A percentile compares a stretch with the other conserved stretches of the same genome.
Evolutionary conservation across 108 stramenopile genomes (phyloP).

Genomic region (Cyclotella kingstonii): DNA sequence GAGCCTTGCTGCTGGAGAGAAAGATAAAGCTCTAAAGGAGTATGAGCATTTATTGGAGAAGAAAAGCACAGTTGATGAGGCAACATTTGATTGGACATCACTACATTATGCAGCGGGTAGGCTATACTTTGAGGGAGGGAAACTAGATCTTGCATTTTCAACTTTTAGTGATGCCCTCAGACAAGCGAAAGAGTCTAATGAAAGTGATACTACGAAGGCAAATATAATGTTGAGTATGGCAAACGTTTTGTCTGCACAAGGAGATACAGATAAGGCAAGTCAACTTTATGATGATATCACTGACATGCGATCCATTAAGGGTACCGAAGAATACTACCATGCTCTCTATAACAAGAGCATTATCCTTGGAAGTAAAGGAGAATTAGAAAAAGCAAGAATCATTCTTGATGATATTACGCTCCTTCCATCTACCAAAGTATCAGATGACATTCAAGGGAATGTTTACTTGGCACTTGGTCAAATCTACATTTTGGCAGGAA

Average conservation of each 20-base stretch:
- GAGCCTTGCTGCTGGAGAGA: conserved; percentile 25
- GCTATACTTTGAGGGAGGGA: conserved; percentile 29
- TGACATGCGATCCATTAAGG: conserved; percentile 8
- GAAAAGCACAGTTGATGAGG: conserved; percentile 16
- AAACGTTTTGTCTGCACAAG: conserved; percentile 22
- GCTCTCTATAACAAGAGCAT: conserved; percentile 36
- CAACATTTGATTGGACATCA: conserved; percentile 15
- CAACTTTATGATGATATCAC: conserved; percentile 21
- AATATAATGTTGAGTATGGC: conserved; percentile 31
- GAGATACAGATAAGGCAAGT: conserved; percentile 17
- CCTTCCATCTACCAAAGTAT: conserved; percentile 10
- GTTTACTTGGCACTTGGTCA: conserved; percentile 20
- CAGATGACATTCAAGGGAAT: conserved; percentile 30
- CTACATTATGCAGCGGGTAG: conserved; percentile 37
- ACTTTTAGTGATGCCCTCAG: conserved; percentile 30
- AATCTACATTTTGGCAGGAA: conserved; percentile 12
- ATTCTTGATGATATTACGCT: conserved; percentile 21
- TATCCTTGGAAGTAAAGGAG: conserved; percentile 20
- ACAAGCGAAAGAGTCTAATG: conserved; percentile 3
- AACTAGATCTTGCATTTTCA: conserved; percentile 19
- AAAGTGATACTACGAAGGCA: conserved; percentile 2
- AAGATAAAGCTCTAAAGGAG: conserved; percentile 21
- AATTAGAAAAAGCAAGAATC: conserved; percentile 19
- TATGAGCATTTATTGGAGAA: conserved; percentile 33
- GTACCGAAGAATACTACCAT: conserved; percentile 19